These are phyloP conservation scores for Gillenia trifoliata DNA, from an alignment of 306 rosid species.

Conservation along the genomic window DNA sequence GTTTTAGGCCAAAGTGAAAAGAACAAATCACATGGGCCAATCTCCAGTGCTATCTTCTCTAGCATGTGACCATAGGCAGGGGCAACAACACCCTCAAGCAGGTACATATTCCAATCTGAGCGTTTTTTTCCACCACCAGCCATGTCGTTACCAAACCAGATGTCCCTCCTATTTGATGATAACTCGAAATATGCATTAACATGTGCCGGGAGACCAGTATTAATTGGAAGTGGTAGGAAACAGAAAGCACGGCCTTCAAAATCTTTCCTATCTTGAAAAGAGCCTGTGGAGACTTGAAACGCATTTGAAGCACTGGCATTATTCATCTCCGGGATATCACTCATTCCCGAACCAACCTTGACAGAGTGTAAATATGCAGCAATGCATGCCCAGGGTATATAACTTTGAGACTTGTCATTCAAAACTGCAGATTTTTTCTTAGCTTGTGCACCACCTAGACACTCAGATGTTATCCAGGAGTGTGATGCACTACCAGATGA, in stretches of 20 bases:
- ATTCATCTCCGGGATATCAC: conserved; percentile 28
- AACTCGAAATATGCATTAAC: conserved; percentile 92
- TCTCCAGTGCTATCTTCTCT: conserved; percentile 79
- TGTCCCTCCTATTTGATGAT: conserved; percentile 97
- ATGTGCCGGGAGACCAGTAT: conserved; percentile 91
- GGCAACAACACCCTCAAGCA: conserved; percentile 90
- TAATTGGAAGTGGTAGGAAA: conserved; percentile 83
- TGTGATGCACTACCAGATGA: conserved; percentile 52
- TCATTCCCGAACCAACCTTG: conserved; percentile 38
- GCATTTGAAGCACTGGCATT: conserved; percentile 39
- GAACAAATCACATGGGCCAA: conserved; percentile 77
- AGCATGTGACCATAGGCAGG: conserved; percentile 91
- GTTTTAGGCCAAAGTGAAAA: conserved; percentile 89
- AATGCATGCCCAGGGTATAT: conserved; percentile 96
- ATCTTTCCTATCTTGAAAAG: conserved; percentile 38
- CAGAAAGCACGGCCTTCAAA: conserved; percentile 96
- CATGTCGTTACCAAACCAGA: conserved; percentile 98
- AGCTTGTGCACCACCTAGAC: conserved; percentile 68
- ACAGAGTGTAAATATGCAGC: conserved; percentile 76
- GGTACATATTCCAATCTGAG: conserved; percentile 93
- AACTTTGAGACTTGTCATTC: conserved; percentile 47
- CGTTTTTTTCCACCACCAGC: conserved; percentile 96
- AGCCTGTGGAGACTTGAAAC: conserved; percentile 43
- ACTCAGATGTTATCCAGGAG: conserved; percentile 82
- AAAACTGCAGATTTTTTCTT: conserved; percentile 40